Evolutionary conservation across 306 rosid genomes (phyloP).

Genomic region (Ormosia emarginata): DNA sequence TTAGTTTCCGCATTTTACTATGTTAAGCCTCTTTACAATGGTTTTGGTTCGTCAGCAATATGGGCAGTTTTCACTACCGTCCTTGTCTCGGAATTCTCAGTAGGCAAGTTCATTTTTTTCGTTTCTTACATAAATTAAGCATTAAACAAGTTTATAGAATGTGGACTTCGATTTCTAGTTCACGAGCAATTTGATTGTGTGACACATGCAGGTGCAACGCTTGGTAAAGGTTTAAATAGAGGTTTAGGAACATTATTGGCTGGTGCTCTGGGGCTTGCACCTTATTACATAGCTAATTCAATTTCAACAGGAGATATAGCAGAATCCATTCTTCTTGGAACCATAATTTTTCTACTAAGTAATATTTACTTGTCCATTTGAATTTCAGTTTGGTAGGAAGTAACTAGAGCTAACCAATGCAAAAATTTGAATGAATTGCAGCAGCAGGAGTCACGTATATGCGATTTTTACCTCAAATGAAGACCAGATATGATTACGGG

Average conservation of each 20-base stretch:
- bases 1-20: slow-evolving; percentile 32
- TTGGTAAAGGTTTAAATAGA: slow-evolving; percentile 38
- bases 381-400: background rate
- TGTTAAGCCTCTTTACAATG: slow-evolving; percentile 21
- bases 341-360: slow-evolving; percentile 18
- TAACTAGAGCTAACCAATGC: background rate
- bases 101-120: slow-evolving; percentile 17
- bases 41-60: slow-evolving; percentile 27
- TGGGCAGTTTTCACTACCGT: slow-evolving; percentile 42
- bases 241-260: slow-evolving; percentile 31
- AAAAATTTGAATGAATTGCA: slow-evolving; percentile 1
- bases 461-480: slow-evolving; percentile 43
- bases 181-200: background rate
- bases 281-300: slow-evolving; percentile 10
- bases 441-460: slow-evolving; percentile 37
- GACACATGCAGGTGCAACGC: slow-evolving; percentile 36
- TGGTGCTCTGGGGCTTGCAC: slow-evolving; percentile 26
- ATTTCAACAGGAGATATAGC: background rate
- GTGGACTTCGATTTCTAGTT: background rate
- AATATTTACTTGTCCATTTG: background rate
- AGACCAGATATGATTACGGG: slow-evolving; percentile 58
- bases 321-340: slow-evolving; percentile 15
- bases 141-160: background rate
- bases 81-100: slow-evolving; percentile 36
- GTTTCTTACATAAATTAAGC: background rate